phyloP scores from a whole-genome alignment of 228 moss, liverwort and hornwort species.

The Sphagnum fallax region DNA sequence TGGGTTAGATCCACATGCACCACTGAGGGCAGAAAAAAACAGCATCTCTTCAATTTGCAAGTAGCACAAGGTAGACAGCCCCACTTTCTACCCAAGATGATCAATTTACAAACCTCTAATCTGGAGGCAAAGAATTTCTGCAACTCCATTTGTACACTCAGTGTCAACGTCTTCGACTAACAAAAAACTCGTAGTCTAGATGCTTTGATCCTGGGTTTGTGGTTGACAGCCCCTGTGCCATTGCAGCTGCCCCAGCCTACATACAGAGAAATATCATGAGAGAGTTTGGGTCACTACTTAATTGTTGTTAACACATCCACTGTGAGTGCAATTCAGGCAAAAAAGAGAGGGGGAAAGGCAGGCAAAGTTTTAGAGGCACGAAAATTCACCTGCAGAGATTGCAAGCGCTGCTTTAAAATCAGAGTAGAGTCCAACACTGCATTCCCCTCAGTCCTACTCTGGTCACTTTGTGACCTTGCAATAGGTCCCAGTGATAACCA shows the following conservation, averaged over 20 bases:
- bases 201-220: slow-evolving; percentile 23
- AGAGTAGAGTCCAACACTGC: slow-evolving; percentile 14
- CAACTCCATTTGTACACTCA: slow-evolving; percentile 41
- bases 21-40: no score
- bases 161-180: slow-evolving; percentile 42
- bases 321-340: neutral
- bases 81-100: slow-evolving; percentile 24
- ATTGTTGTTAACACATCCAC: neutral
- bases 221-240: slow-evolving; percentile 36
- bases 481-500: slow-evolving; percentile 34
- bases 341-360: neutral
- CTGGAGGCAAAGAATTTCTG: slow-evolving; percentile 52
- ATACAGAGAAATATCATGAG: neutral
- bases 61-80: slow-evolving; percentile 13
- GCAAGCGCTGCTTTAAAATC: slow-evolving; percentile 25
- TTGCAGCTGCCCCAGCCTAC: slow-evolving; percentile 29
- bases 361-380: neutral
- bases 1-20: slow-evolving; percentile 17
- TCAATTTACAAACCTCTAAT: slow-evolving; percentile 47
- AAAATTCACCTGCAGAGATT: slow-evolving; percentile 22
- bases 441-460: slow-evolving; percentile 11
- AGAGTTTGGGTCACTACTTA: neutral
- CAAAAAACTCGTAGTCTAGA: slow-evolving; percentile 52
- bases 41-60: neutral
- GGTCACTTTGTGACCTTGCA: neutral